Evolutionary conservation across 2,329 filamentous ascomycete species (phyloP), one percentile per base, ranked within the genome.

Genomic region (Amauroascus niger): DNA sequence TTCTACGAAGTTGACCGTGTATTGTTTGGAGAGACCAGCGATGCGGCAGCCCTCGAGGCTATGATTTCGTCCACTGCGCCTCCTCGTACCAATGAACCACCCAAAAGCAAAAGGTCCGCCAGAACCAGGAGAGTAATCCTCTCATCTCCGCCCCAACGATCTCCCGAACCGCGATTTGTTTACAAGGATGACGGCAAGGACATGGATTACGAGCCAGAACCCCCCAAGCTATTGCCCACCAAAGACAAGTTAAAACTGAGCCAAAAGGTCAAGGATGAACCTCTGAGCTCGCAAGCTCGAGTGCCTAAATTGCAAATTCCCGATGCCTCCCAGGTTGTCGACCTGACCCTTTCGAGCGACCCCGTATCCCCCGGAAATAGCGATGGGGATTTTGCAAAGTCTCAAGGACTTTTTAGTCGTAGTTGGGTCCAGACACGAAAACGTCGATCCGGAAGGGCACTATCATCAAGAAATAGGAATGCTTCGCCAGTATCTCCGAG

Each of bases 261-360:
- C 16, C 45, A 50, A 22, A 37, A 18, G 9, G 20, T 53, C 7
- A 48, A 54, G 53, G 20, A n/a, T 30, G 8, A 48, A 52, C 49
- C 49, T 16, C n/a, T 30, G 8, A 35, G 49, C n/a, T 52, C 43
- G 6, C 50, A 46, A 22, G 41, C 41, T 5, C 32, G n/a, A 16
- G 45, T 7, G 20, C 20, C n/a, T 20, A 14, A 41, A 41, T 49
- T 53, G 30, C 52, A 50, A 6, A 54, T 51, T 11, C 50, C 62
- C 8, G 40, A 56, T 9, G 55, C 54, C 22, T 58, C 63, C 24
- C 58, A 62, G 35, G 49, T 70, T 28, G 63, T 71, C 30, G 70
- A 71, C 53, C 58, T 72, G 41, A 72, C 70, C 7, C 58, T 63
- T n/a, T 67, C 65, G 11, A 72, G 68, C 55, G 66, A 67, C 18